A percentile compares a stretch with the other conserved stretches of the same genome.
Evolutionary conservation across 176 grass and related monocot genomes (phyloP).

Genomic region (Pontederia crassipes): DNA sequence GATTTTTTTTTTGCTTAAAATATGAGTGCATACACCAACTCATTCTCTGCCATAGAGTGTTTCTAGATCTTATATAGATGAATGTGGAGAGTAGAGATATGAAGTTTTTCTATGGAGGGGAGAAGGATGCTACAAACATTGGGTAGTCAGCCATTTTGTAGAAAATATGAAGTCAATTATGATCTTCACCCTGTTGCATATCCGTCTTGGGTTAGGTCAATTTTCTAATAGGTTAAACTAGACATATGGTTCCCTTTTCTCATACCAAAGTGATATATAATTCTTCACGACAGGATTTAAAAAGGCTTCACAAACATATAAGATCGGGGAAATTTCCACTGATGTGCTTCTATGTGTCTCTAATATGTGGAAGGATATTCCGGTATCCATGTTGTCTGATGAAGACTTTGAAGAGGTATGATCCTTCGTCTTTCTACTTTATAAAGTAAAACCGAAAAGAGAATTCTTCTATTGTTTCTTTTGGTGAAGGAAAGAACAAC

Average conservation of each 20-base stretch:
- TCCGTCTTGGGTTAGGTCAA: neutral
- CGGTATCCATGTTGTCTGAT: conserved; percentile 45
- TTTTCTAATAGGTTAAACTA: neutral
- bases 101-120: too few species aligned
- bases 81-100: too few species aligned
- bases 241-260: neutral
- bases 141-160: neutral
- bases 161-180: neutral
- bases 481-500: neutral
- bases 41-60: too few species aligned
- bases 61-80: too few species aligned
- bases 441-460: neutral
- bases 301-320: conserved; percentile 48
- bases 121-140: too few species aligned
- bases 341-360: conserved; percentile 58
- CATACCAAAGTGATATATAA: neutral
- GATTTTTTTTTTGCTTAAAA: too few species aligned
- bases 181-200: neutral
- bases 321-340: conserved; percentile 40
- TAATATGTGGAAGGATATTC: conserved; percentile 36
- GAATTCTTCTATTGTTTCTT: neutral
- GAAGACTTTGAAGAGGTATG: conserved; percentile 68
- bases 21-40: too few species aligned
- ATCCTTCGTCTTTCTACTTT: neutral
- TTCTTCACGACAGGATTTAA: conserved; percentile 43